These are phyloP conservation scores for Sanghuangporus baumii DNA, from an alignment of 1,284 basidiomycete species.

Conservation along the genomic window DNA sequence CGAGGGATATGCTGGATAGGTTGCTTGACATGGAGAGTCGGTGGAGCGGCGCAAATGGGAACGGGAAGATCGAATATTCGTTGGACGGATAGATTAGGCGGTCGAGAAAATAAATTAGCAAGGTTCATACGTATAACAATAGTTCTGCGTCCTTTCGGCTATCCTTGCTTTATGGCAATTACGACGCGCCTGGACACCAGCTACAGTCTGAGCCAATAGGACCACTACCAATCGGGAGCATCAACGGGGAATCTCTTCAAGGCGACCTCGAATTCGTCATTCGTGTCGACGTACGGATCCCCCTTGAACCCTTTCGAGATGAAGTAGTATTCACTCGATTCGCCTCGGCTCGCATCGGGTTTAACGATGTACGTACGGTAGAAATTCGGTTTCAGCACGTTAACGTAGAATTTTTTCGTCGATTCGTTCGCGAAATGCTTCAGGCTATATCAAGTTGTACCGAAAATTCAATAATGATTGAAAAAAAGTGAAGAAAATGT, in stretches of 20 bases:
- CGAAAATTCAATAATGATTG: slow-evolving; percentile 2
- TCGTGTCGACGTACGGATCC: not conserved
- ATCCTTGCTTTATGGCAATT: no score
- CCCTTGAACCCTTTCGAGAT: slow-evolving; percentile 60
- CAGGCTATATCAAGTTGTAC: slow-evolving; percentile 37
- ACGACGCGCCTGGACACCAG: no score
- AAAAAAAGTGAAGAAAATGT: not conserved
- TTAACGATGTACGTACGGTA: slow-evolving; percentile 53
- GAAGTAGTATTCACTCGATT: slow-evolving; percentile 72
- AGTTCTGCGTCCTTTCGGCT: not conserved
- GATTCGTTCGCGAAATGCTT: slow-evolving; percentile 71
- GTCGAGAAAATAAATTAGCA: not conserved
- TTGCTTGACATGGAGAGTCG: slow-evolving; percentile 53
- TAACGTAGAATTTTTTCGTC: slow-evolving; percentile 47
- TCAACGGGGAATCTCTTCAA: not conserved
- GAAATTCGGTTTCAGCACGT: slow-evolving; percentile 53
- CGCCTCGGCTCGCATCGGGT: slow-evolving; percentile 60
- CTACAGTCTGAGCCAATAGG: no score
- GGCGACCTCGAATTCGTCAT: not conserved
- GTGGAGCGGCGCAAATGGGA: slow-evolving; percentile 22
- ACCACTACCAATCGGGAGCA: no score
- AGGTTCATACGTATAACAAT: not conserved
- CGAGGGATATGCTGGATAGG: slow-evolving; percentile 54
- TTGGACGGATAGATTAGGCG: slow-evolving; percentile 23
- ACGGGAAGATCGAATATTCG: slow-evolving; percentile 49